Conservation (phyloP, 208 protist species). For the Trypanosoma melophagium region DNA sequence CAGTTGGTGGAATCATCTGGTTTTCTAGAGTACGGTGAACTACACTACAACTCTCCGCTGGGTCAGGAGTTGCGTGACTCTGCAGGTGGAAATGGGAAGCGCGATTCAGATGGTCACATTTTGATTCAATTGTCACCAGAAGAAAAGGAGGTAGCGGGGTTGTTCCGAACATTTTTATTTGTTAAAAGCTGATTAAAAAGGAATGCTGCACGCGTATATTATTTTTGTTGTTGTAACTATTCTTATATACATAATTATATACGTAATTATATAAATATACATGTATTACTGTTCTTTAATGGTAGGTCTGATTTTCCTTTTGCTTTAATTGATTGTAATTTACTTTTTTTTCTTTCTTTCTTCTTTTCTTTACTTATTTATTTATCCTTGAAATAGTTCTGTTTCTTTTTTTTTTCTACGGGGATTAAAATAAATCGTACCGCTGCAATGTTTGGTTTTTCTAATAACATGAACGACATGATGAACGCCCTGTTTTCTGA, state of each 20-base stretch:
- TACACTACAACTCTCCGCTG: constrained; percentile 37
- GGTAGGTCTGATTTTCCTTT: background rate
- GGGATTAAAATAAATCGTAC: background rate
- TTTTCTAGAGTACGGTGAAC: constrained; percentile 48
- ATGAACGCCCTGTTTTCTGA: constrained; percentile 23
- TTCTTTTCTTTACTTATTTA: background rate
- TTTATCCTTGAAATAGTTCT: constrained; percentile 1
- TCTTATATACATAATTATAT: constrained; percentile 7
- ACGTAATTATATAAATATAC: constrained; percentile 9
- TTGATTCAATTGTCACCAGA: constrained; percentile 28
- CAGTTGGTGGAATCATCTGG: constrained; percentile 35
- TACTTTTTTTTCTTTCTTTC: constrained; percentile 3
- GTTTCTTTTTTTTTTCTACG: background rate
- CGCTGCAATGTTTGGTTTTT: constrained; percentile 39
- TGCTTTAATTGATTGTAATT: background rate
- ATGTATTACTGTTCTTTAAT: constrained; percentile 11
- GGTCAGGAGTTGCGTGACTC: constrained; percentile 34
- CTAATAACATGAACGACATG: constrained; percentile 46
- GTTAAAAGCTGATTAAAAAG: constrained; percentile 26
- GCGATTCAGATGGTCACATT: constrained; percentile 31
- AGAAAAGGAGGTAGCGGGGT: constrained; percentile 42
- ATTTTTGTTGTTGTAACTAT: background rate
- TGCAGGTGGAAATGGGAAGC: constrained; percentile 25
- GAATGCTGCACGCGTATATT: background rate
- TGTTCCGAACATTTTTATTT: constrained; percentile 74